A percentile compares a stretch with the other conserved stretches of the same genome.
phyloP scores from a whole-genome alignment of 768 basidiomycete species.

The Lactarius pseudohatsudake region DNA sequence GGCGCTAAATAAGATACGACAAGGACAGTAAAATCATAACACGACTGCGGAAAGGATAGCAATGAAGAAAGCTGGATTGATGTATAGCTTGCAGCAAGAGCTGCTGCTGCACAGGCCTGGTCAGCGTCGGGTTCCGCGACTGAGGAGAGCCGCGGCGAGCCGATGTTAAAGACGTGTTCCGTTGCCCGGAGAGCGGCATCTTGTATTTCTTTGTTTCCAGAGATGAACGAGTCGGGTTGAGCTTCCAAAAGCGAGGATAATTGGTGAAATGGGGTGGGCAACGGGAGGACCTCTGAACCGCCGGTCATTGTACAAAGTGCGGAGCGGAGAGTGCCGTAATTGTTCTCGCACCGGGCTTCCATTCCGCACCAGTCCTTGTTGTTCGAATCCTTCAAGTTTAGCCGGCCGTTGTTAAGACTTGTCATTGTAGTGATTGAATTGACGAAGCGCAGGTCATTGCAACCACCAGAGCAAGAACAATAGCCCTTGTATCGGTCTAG shows the following conservation, averaged over 20 bases:
- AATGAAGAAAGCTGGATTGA: too few relatives aligned
- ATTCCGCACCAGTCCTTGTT: constrained; percentile 7
- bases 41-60: too few relatives aligned
- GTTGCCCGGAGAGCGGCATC: constrained; percentile 62
- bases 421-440: background rate
- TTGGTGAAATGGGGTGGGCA: constrained; percentile 45
- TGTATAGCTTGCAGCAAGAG: too few relatives aligned
- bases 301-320: constrained; percentile 6
- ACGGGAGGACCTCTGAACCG: constrained; percentile 19
- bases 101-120: constrained; percentile 37
- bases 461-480: constrained; percentile 12
- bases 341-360: background rate
- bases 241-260: constrained; percentile 57
- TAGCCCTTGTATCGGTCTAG: constrained; percentile 7
- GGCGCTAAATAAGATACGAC: too few relatives aligned
- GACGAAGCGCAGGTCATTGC: background rate
- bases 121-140: constrained; percentile 8
- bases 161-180: constrained; percentile 74
- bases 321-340: background rate
- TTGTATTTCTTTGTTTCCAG: constrained; percentile 53
- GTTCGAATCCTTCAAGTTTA: background rate
- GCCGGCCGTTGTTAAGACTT: background rate
- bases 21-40: too few relatives aligned
- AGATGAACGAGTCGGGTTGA: constrained; percentile 54
- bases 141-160: constrained; percentile 42